Percentiles rank a stretch among this genome's conserved stretches.
phyloP scores from a whole-genome alignment of 208 protist genomes.

The Porcisia deanei region DNA sequence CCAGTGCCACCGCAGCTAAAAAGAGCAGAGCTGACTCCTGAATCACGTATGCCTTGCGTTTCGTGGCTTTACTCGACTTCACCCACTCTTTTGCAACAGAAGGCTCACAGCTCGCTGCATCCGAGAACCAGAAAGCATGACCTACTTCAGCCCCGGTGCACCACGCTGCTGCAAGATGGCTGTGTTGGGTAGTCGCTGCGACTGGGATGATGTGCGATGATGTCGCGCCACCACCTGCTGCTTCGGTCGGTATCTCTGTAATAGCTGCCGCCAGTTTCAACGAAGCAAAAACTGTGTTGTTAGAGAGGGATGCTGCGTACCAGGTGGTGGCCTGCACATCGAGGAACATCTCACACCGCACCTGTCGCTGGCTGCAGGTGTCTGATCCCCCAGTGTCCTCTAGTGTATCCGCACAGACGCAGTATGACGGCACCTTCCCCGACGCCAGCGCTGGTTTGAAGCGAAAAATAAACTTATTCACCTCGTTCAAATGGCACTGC shows the following conservation, averaged over 20 bases:
- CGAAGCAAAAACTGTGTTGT: not conserved
- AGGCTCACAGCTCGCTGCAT: constrained; percentile 1
- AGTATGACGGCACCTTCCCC: constrained; percentile 12
- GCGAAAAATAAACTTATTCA: constrained; percentile 6
- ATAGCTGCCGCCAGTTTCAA: constrained; percentile 17
- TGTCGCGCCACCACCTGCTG: not conserved
- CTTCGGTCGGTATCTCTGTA: constrained; percentile 1
- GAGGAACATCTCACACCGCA: constrained; percentile 24
- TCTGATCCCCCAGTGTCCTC: not conserved
- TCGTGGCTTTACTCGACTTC: not conserved
- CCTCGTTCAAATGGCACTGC: constrained; percentile 17
- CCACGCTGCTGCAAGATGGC: not conserved
- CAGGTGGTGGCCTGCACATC: constrained; percentile 15
- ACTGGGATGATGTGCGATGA: not conserved
- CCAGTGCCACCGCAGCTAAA: not conserved
- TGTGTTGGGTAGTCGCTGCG: not conserved
- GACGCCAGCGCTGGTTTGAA: constrained; percentile 12
- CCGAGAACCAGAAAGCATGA: constrained; percentile 12
- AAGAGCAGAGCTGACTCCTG: not conserved
- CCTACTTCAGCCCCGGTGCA: constrained; percentile 10
- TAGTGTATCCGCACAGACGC: constrained; percentile 8
- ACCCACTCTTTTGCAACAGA: not conserved
- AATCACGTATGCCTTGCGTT: not conserved
- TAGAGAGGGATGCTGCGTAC: constrained; percentile 2
- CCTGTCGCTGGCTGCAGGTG: constrained; percentile 1